Evolutionary conservation across 140 eudicot genomes (phyloP), one percentile per base, ranked within the genome.

Genomic region (Bidens hawaiensis): DNA sequence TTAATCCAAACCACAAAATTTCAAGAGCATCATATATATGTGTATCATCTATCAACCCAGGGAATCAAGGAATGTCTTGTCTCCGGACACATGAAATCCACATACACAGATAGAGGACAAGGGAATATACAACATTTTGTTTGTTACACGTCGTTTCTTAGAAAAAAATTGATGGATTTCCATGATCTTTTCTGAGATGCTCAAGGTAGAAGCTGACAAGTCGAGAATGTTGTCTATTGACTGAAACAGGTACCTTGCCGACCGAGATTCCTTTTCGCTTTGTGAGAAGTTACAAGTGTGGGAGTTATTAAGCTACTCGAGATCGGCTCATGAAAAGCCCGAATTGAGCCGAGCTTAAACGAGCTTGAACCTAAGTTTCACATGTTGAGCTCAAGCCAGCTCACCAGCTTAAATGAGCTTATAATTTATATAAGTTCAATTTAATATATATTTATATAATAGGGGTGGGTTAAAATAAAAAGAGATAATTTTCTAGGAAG

Each of bases 21-120:
- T 62, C 62, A 70, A 70, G 66, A 68, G 38, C 58, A 68, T 36
- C 10, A 36, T 36, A 13, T 57, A 45, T 42, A 67, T 53, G 45
- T 38, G 13, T 36, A 36, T 13, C 43, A 36, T 8, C 43, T 56
- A 48, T 43, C 34, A 41, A 42, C 59, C 34, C 54, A 58, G 27
- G 66, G 67, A 30, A 68, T 68, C 74, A 65, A 68, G 59, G 47
- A 46, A 50, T 43, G 59, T 55, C 59, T 30, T 70, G 67, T 69
- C 61, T 48, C 12, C 65, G 26, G 10, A 36, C 33, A 62, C 63
- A 57, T 13, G 26, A 70, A 59, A 56, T 43, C 59, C 40, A 59
- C 47, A 47, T 34, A 69, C 55, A 70, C 54, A 25, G 54, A 49
- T 61, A 70, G 4, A 36, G 33, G 76, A 71, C 62, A 49, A 46